Percentiles rank a stretch among this genome's conserved stretches.
Evolutionary conservation across 2,329 filamentous ascomycete species (phyloP).

Genomic region (Cladosporium sp.): DNA sequence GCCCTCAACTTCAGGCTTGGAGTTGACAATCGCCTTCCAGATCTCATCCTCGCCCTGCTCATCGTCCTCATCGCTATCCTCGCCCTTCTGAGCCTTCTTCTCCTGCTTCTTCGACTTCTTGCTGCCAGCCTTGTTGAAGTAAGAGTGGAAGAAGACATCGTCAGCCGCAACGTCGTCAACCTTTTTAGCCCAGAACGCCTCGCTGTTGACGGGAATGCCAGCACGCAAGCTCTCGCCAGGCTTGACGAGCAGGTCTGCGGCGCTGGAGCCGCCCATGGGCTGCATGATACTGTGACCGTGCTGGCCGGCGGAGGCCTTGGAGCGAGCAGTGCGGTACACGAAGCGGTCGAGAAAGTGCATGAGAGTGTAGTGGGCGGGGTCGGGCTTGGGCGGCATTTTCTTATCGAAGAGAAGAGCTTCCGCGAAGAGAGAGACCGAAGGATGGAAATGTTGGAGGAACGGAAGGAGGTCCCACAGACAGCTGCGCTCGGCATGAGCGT

Average conservation of each 20-base stretch:
- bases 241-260: conserved; percentile 55
- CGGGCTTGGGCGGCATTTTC: conserved; percentile 76
- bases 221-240: conserved; percentile 50
- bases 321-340: conserved; percentile 91
- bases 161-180: conserved; percentile 80
- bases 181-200: conserved; percentile 87
- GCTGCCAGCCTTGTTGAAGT: conserved; percentile 67
- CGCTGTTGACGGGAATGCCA: conserved; percentile 63
- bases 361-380: conserved; percentile 81
- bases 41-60: conserved; percentile 60
- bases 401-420: conserved; percentile 62
- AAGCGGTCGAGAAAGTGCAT: conserved; percentile 97
- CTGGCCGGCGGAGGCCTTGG: conserved; percentile 46
- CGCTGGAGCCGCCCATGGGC: conserved; percentile 63
- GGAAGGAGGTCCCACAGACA: conserved; percentile 91
- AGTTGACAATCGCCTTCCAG: conserved; percentile 83
- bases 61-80: conserved; percentile 37
- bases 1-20: conserved; percentile 68
- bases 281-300: conserved; percentile 95
- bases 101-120: conserved; percentile 51
- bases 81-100: conserved; percentile 42
- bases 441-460: conserved; percentile 78
- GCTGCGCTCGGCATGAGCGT: conserved; percentile 86
- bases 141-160: conserved; percentile 97
- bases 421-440: conserved; percentile 82